phyloP scores from a whole-genome alignment of 345 rosid genomes.

The Citrus reticulata region DNA sequence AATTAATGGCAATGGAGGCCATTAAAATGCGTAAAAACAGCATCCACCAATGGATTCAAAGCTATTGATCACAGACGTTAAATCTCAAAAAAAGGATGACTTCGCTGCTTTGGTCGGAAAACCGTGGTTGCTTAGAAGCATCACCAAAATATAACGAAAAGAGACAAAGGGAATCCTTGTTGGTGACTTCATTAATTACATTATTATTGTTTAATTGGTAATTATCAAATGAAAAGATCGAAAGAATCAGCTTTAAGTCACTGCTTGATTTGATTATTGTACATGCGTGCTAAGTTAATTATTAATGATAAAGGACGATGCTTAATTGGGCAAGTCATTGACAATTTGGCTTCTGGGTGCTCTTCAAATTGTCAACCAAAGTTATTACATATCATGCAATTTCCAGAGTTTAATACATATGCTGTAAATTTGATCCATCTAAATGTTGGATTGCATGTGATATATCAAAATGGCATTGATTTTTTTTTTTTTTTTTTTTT shows the following conservation, averaged over 20 bases:
- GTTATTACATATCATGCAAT: too few species aligned
- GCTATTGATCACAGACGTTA: background rate
- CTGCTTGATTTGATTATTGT: background rate
- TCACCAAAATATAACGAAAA: background rate
- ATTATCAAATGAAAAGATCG: background rate
- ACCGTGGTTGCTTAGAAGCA: constrained; percentile 34
- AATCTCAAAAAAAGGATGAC: constrained; percentile 9
- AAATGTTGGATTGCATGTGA: background rate
- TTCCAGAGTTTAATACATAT: background rate
- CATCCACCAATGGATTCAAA: background rate
- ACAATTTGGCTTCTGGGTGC: constrained; percentile 4
- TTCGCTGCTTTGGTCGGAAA: constrained; percentile 7
- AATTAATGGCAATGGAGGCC: background rate
- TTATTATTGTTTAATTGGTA: background rate
- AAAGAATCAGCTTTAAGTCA: background rate
- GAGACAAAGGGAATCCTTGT: background rate
- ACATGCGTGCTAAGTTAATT: background rate
- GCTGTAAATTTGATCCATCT: background rate
- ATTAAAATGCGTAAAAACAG: background rate
- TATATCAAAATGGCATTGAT: background rate
- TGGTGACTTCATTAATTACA: background rate
- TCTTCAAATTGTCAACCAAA: background rate
- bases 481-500: background rate
- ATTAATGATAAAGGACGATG: background rate
- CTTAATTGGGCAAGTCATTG: constrained; percentile 1